Base-by-base conservation (phyloP, 1,284 basidiomycete genomes). In the Puccinia hordei region DNA sequence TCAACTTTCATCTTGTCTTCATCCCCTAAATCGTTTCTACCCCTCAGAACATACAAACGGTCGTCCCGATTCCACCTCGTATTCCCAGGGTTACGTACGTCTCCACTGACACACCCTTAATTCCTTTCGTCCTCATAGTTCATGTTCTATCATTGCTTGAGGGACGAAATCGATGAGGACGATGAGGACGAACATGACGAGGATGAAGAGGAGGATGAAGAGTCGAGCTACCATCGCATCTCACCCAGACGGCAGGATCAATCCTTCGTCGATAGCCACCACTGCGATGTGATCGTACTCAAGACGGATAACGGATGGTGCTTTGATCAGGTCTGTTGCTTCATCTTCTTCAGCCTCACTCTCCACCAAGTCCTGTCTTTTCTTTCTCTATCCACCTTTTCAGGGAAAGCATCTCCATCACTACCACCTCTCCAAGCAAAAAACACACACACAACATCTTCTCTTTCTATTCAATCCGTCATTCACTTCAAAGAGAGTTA, bases 221-320 rank as follows among this genome's bases (percentile, higher is more conserved):
- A 76, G 15, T 63, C 59, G 15, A 66, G 61, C 33, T 76, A 76
- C 49, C 73, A 65, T 65, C 59, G 73, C n/a, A 59, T 63, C 41
- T 76, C 73, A 2, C 30, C 57, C 35, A 49, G 61, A 35, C 38
- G 73, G 38, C 71, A 73, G 24, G 71, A 73, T 22, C 71, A 74
- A 61, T 66, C 73, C 35, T 44, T 76, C 46, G 38, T 65, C 27
- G 75, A 78, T 41, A 24, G 55, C 24, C 49, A 68, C 55, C 75
- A 78, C 55, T 78, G 75, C 38, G 75, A 78, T 38, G 75, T 78
- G 15, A 78, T 78, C 35, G 75, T 69, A 10, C 51, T 78, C 19
- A 78, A 78, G 44, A 78, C 63, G 22, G 75, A 78, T 69, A 78
- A 78, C 49, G 75, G 75, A 51, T 78, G 75, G 75, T 78, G 65